These are phyloP conservation scores for Penicillium sp. DNA, from an alignment of 2,329 filamentous ascomycete species.

Conservation along the genomic window DNA sequence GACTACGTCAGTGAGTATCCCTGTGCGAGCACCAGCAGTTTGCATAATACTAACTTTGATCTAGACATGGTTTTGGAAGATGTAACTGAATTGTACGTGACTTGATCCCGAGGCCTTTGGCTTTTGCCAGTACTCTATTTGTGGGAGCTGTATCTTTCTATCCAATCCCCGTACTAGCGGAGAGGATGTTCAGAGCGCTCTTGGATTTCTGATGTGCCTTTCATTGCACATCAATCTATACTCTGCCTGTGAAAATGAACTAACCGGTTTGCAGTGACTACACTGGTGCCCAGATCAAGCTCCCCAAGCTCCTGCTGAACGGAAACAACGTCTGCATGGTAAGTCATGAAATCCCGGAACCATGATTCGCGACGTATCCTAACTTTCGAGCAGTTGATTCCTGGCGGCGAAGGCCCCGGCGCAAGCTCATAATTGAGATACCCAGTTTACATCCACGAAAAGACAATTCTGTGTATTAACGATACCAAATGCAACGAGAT, in stretches of 20 bases:
- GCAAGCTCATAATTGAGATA: slow-evolving; percentile 28
- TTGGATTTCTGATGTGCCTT: neutral
- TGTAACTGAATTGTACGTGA: slow-evolving; percentile 86
- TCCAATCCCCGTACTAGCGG: too few relatives aligned
- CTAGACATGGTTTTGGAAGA: slow-evolving; percentile 97
- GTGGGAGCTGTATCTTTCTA: too few relatives aligned
- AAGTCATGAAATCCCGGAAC: slow-evolving; percentile 31
- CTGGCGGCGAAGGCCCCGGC: slow-evolving; percentile 72
- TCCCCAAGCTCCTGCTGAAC: slow-evolving; percentile 92
- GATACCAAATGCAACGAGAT: slow-evolving; percentile 27
- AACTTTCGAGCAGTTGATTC: slow-evolving; percentile 63
- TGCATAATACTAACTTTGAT: slow-evolving; percentile 7
- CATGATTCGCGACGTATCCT: too few relatives aligned
- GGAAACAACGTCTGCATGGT: slow-evolving; percentile 99
- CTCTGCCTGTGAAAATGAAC: neutral
- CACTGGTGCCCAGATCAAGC: slow-evolving; percentile 80
- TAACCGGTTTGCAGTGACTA: slow-evolving; percentile 69
- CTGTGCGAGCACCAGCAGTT: slow-evolving; percentile 8
- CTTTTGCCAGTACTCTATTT: too few relatives aligned
- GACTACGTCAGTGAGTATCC: slow-evolving; percentile 95
- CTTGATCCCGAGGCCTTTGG: neutral
- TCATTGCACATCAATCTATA: neutral
- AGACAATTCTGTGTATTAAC: slow-evolving; percentile 23
- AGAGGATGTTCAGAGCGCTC: too few relatives aligned
- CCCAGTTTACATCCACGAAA: slow-evolving; percentile 14